Base-by-base conservation (phyloP, 1,284 basidiomycete genomes). In the Irpex rosettiformis region DNA sequence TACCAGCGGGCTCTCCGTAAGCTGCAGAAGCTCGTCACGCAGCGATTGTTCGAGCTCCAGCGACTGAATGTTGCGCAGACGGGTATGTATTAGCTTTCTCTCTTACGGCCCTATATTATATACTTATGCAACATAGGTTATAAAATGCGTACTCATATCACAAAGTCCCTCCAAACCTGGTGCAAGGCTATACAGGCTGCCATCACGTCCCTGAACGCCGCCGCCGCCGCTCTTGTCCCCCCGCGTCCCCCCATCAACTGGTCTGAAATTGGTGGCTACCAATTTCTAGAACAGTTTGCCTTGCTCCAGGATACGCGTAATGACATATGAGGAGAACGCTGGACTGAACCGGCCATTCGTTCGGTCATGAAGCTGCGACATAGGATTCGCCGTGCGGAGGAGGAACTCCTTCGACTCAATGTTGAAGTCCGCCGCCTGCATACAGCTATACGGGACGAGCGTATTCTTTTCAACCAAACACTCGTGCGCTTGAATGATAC, bases 241-340 rank as follows among this genome's bases (percentile, higher is more conserved):
- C 68, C 71, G 0, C 64, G 65, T 1, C 66, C 66, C 0, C 52
- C 57, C 0, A 61, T 77, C n/a, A 64, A 72, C 3, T 72, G 69
- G 66, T 30, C 58, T 1, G 56, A 69, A 21, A 69, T 75, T 2
- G 64, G 67, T 0, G 64, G 72, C 5, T 73, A 72, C 58, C 49
- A 60, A 0, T 76, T 75, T 47, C 57, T 76, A 0, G 69, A 67
- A 0, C 69, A 77, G 29, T 76, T 78, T 59, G 59, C 66, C 21
- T 65, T 78, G 0, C 68, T 77, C 0, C 62, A 63, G 3, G 67
- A 71, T 29, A 67, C 69, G 0, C 62, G 62, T 5, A 61, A 69
- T 33, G 70, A 76, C 29, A 56, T 75, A 4, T 58, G 27, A 0
- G 53, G 67, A 0, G 60, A 64, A 18, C 64, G 60, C 0, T 77